Conservation (phyloP, 345 rosid genomes). For the Gossypium ekmanianum region DNA sequence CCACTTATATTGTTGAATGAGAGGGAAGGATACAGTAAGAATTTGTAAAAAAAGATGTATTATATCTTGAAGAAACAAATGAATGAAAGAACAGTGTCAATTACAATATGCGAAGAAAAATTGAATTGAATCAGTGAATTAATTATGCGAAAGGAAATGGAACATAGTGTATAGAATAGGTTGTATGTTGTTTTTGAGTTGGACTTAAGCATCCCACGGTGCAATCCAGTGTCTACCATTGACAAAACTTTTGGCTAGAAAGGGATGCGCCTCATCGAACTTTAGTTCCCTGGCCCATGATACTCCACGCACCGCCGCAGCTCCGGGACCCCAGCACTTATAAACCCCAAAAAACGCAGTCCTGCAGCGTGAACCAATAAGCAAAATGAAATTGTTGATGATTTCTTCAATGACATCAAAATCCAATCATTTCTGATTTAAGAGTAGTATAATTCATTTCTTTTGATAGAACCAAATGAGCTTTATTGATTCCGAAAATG, state of each 20-base stretch:
- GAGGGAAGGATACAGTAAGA: not conserved
- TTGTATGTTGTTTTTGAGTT: not conserved
- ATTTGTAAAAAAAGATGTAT: not conserved
- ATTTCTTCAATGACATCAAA: not conserved
- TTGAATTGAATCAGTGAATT: conserved; percentile 16
- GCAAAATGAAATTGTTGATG: not conserved
- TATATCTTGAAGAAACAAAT: conserved; percentile 14
- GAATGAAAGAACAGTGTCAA: not conserved
- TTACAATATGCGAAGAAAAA: not conserved
- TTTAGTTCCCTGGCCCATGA: conserved; percentile 92
- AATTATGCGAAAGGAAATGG: not conserved
- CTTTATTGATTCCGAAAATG: too few relatives aligned
- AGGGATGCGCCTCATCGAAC: conserved; percentile 72
- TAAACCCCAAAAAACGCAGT: conserved; percentile 89
- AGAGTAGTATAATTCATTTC: too few relatives aligned
- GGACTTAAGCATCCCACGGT: conserved; percentile 53
- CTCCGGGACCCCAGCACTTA: conserved; percentile 88
- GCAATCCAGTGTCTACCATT: conserved; percentile 95
- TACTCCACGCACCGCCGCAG: conserved; percentile 61
- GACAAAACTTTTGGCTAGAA: conserved; percentile 82
- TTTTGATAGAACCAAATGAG: not conserved
- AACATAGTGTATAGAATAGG: not conserved
- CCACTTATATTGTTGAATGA: not conserved
- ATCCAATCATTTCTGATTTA: not conserved
- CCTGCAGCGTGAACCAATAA: conserved; percentile 29